Evolutionary conservation across 2,329 filamentous ascomycete genomes (phyloP).

Genomic region (Diaporthe vaccinii): DNA sequence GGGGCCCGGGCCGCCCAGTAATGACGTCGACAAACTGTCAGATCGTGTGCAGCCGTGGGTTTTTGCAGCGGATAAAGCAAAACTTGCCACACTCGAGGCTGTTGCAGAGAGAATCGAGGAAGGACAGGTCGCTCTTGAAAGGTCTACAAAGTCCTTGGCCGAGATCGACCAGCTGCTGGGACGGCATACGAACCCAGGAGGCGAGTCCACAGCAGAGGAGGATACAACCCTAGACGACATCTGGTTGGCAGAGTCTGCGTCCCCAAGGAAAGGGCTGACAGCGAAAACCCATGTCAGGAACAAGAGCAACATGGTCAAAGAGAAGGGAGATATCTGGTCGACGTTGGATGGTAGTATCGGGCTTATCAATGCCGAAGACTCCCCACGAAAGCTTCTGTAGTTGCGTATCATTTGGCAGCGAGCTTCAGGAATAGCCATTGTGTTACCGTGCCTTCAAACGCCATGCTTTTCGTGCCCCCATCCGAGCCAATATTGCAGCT

Average conservation of each 20-base stretch:
- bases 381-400: slow-evolving; percentile 29
- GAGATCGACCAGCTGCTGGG: slow-evolving; percentile 65
- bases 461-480: slow-evolving; percentile 40
- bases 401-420: slow-evolving; percentile 39
- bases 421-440: slow-evolving; percentile 19
- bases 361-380: slow-evolving; percentile 58
- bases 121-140: slow-evolving; percentile 68
- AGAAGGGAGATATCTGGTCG: slow-evolving; percentile 62
- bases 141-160: slow-evolving; percentile 62
- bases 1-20: slow-evolving; percentile 56
- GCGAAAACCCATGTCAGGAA: slow-evolving; percentile 45
- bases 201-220: slow-evolving; percentile 36
- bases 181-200: slow-evolving; percentile 46
- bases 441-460: slow-evolving; percentile 43
- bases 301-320: slow-evolving; percentile 45
- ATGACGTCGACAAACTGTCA: slow-evolving; percentile 56
- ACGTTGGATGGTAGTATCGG: slow-evolving; percentile 67
- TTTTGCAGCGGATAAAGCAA: slow-evolving; percentile 71
- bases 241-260: slow-evolving; percentile 54
- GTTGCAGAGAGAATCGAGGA: slow-evolving; percentile 72
- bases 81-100: slow-evolving; percentile 68
- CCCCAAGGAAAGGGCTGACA: slow-evolving; percentile 45
- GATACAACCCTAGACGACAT: slow-evolving; percentile 46
- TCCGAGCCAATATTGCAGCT: neutral
- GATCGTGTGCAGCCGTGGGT: slow-evolving; percentile 69